phyloP scores from a whole-genome alignment of 176 grass and related monocot species.

The Paspalum notatum region DNA sequence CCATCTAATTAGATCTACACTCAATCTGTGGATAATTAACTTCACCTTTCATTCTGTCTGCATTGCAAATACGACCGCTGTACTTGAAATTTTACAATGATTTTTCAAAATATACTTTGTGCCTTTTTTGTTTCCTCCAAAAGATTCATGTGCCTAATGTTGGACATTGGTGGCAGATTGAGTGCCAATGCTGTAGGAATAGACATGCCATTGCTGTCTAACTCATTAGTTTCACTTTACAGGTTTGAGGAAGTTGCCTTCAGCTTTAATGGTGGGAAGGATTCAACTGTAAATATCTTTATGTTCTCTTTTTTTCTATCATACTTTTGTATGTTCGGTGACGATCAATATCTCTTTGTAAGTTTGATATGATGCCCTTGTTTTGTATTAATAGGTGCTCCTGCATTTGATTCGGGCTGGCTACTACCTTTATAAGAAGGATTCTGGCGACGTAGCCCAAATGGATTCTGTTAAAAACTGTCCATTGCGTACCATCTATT shows the following conservation, averaged over 20 bases:
- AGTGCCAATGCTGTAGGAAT: conserved; percentile 3
- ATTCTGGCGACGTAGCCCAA: conserved; percentile 47
- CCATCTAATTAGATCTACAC: not conserved
- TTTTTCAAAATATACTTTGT: not conserved
- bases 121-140: not conserved
- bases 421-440: conserved; percentile 85
- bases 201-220: not conserved
- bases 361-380: conserved; percentile 33
- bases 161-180: conserved; percentile 10
- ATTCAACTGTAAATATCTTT: conserved; percentile 89
- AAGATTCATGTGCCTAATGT: not conserved
- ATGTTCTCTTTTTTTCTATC: conserved; percentile 32
- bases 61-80: not conserved
- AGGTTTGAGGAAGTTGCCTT: conserved; percentile 95
- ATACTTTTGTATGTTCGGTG: conserved; percentile 20
- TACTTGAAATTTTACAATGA: conserved; percentile 8
- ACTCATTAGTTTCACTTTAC: conserved; percentile 43
- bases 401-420: conserved; percentile 95
- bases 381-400: conserved; percentile 64
- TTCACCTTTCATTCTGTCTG: not conserved
- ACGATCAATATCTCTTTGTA: conserved; percentile 20
- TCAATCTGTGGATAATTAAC: not conserved
- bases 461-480: conserved; percentile 64
- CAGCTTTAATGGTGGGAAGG: conserved; percentile 99
- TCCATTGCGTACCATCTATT: conserved; percentile 94